phyloP scores from a whole-genome alignment of 306 rosid species.

The Ochetophila trinervis region DNA sequence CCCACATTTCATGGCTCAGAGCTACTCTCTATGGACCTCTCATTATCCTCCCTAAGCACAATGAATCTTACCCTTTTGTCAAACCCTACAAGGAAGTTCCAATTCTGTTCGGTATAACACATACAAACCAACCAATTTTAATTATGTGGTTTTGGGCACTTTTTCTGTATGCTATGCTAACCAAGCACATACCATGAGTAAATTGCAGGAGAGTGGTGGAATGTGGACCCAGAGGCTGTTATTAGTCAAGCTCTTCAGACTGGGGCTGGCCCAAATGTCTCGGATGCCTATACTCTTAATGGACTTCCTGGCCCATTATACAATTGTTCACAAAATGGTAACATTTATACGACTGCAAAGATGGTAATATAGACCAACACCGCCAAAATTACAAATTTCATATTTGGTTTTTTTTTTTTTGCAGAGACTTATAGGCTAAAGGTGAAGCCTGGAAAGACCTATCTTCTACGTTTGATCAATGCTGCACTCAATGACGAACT shows the following conservation, averaged over 20 bases:
- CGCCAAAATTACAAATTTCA: neutral
- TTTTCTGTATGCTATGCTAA: neutral
- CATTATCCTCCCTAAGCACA: slow-evolving; percentile 7
- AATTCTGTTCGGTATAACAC: slow-evolving; percentile 17
- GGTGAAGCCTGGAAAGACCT: slow-evolving; percentile 69
- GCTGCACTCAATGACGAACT: slow-evolving; percentile 83
- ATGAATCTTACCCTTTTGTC: slow-evolving; percentile 11
- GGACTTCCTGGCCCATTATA: slow-evolving; percentile 74
- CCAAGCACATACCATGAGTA: neutral
- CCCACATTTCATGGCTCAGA: slow-evolving; percentile 20
- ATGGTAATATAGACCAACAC: neutral
- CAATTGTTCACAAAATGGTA: slow-evolving; percentile 59
- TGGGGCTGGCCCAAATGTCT: slow-evolving; percentile 66
- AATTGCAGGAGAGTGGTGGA: slow-evolving; percentile 77
- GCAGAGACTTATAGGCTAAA: slow-evolving; percentile 55
- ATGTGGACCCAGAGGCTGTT: slow-evolving; percentile 54
- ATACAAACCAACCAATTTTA: too few species aligned
- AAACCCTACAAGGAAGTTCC: slow-evolving; percentile 24
- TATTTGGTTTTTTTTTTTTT: neutral
- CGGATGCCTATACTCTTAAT: slow-evolving; percentile 68
- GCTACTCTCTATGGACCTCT: slow-evolving; percentile 6
- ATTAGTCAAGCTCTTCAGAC: slow-evolving; percentile 62
- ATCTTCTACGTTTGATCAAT: slow-evolving; percentile 67
- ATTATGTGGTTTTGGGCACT: too few species aligned
- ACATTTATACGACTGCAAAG: neutral